phyloP scores from a whole-genome alignment of 768 basidiomycete genomes.

The Hydnomerulius pinastri region DNA sequence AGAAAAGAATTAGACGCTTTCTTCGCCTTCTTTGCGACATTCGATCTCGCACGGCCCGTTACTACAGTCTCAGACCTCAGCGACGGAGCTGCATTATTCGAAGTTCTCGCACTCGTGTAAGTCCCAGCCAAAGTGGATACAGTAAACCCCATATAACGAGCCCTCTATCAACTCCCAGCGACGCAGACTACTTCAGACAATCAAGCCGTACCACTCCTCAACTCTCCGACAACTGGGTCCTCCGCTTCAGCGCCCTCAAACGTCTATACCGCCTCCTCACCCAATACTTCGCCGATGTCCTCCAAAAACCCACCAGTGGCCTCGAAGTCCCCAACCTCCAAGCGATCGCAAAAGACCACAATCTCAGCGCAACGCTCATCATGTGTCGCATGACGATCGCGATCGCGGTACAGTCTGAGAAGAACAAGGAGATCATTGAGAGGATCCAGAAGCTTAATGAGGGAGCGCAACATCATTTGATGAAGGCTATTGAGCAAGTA shows the following conservation, averaged over 20 bases:
- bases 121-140: slow-evolving; percentile 30
- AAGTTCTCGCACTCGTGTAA: slow-evolving; percentile 76
- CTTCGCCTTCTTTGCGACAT: slow-evolving; percentile 77
- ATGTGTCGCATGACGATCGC: slow-evolving; percentile 84
- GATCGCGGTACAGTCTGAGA: slow-evolving; percentile 86
- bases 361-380: slow-evolving; percentile 62
- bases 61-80: slow-evolving; percentile 68
- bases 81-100: slow-evolving; percentile 77
- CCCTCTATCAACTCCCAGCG: no score
- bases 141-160: no score
- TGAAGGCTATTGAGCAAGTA: slow-evolving; percentile 94
- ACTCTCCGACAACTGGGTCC: slow-evolving; percentile 84
- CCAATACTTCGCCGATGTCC: slow-evolving; percentile 82
- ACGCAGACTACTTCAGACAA: slow-evolving; percentile 75
- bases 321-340: slow-evolving; percentile 90
- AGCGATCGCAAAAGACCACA: slow-evolving; percentile 77
- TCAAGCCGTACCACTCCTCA: slow-evolving; percentile 58
- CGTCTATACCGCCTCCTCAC: slow-evolving; percentile 86
- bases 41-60: slow-evolving; percentile 66
- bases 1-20: slow-evolving; percentile 77
- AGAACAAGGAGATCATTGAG: slow-evolving; percentile 85
- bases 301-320: slow-evolving; percentile 74
- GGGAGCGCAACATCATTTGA: slow-evolving; percentile 82
- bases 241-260: slow-evolving; percentile 82
- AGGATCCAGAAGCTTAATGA: slow-evolving; percentile 86